phyloP scores from a whole-genome alignment of 2,329 filamentous ascomycete genomes.

The Fusarium sp. region DNA sequence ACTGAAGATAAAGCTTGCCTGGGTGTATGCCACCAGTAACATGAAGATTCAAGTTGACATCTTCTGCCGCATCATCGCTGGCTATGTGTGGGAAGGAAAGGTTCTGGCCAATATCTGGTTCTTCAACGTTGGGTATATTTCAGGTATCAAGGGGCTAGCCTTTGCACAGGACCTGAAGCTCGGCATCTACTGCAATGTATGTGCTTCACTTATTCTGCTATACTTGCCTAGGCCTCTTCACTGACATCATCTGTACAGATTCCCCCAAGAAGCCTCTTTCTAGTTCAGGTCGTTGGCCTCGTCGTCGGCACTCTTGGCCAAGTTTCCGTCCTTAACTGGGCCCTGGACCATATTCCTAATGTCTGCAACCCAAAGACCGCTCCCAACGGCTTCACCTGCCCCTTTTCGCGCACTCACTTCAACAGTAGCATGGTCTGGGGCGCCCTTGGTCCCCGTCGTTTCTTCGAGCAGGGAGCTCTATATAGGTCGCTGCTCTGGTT shows the following conservation, averaged over 20 bases:
- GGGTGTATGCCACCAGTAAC: conserved; percentile 54
- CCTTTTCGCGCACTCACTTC: conserved; percentile 55
- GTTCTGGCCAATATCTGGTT: conserved; percentile 53
- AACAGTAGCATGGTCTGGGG: conserved; percentile 67
- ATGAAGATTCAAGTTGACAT: conserved; percentile 57
- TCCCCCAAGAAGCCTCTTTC: conserved; percentile 56
- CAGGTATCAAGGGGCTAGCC: conserved; percentile 53
- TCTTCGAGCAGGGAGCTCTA: conserved; percentile 62
- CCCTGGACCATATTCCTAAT: conserved; percentile 56
- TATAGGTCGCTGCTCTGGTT: conserved; percentile 64
- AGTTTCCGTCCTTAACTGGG: conserved; percentile 51
- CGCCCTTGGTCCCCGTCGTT: conserved; percentile 64
- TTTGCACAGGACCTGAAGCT: conserved; percentile 59
- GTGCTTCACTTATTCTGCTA: not conserved
- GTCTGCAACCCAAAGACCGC: conserved; percentile 58
- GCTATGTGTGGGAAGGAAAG: conserved; percentile 58
- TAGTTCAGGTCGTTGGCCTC: conserved; percentile 55
- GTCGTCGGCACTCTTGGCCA: conserved; percentile 57
- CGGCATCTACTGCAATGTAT: conserved; percentile 52
- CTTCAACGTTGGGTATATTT: conserved; percentile 53
- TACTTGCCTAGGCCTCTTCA: not conserved
- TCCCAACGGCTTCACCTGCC: conserved; percentile 57
- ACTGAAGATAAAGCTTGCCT: not conserved
- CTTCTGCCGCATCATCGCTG: conserved; percentile 56
- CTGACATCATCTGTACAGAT: conserved; percentile 44